Percentiles rank a stretch among this genome's conserved stretches.
Conservation (phyloP, 75 land plant species). For the Selaginella moellendorffii region DNA sequence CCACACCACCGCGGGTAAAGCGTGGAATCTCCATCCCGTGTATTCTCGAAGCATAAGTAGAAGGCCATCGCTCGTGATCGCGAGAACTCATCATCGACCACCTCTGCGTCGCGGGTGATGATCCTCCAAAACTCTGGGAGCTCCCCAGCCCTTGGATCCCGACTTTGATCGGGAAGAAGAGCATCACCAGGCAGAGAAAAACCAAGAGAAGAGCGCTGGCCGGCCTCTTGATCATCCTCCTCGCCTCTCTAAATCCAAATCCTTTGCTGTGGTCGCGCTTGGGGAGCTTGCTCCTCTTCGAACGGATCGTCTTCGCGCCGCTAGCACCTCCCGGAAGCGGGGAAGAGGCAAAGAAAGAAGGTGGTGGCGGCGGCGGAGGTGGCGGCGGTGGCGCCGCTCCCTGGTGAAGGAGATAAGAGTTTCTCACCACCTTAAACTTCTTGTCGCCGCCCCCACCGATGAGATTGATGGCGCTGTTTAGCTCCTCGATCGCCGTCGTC, state of each 20-base stretch:
- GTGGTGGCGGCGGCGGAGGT: neutral
- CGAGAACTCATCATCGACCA: too few species aligned
- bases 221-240: neutral
- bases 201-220: neutral
- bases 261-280: neutral
- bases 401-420: neutral
- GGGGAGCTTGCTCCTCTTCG: too few species aligned
- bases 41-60: too few species aligned
- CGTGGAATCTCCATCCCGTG: neutral
- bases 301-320: too few species aligned
- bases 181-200: neutral
- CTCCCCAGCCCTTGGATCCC: too few species aligned
- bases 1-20: neutral
- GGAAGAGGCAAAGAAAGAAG: too few species aligned
- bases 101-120: too few species aligned
- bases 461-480: neutral
- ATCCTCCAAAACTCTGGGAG: too few species aligned
- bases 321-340: too few species aligned
- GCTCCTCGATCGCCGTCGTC: neutral
- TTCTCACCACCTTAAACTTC: neutral
- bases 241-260: neutral
- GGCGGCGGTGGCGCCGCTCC: neutral
- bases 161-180: neutral
- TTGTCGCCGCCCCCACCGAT: neutral
- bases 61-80: neutral